Percentiles rank a stretch among this genome's conserved stretches.
Evolutionary conservation across 2,329 filamentous ascomycete species (phyloP).

Genomic region (Ambrosiella cleistominuta): DNA sequence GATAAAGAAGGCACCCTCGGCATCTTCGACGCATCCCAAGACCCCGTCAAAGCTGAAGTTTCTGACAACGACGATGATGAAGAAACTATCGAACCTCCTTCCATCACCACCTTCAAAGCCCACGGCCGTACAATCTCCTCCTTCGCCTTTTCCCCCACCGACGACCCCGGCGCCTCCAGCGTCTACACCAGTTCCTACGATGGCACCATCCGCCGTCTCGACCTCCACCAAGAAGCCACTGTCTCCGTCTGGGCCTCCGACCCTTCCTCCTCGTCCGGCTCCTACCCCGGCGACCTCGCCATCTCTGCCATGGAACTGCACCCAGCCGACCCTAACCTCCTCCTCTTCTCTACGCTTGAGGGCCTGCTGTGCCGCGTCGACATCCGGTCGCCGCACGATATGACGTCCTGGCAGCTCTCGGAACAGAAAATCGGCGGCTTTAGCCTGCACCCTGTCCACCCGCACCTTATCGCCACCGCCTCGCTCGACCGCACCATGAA

Average conservation of each 20-base stretch:
- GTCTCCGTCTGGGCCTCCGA: conserved; percentile 64
- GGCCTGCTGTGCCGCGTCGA: conserved; percentile 72
- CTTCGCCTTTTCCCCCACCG: conserved; percentile 58
- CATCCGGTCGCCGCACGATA: conserved; percentile 18
- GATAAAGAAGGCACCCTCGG: conserved; percentile 87
- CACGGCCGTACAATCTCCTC: conserved; percentile 78
- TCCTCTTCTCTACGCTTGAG: conserved; percentile 77
- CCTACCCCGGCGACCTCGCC: conserved; percentile 53
- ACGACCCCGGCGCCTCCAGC: conserved; percentile 52
- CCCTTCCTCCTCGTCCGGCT: conserved; percentile 45
- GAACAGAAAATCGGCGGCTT: conserved; percentile 97
- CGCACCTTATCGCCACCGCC: conserved; percentile 74
- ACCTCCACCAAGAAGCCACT: conserved; percentile 63
- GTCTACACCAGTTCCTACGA: conserved; percentile 85
- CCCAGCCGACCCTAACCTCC: conserved; percentile 46
- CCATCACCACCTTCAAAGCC: conserved; percentile 78
- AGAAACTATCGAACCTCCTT: conserved; percentile 47
- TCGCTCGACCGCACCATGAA: conserved; percentile 79
- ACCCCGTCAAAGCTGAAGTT: conserved; percentile 25
- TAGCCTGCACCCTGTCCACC: conserved; percentile 58
- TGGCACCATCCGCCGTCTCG: conserved; percentile 72
- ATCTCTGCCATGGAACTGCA: conserved; percentile 75
- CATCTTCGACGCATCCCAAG: conserved; percentile 75
- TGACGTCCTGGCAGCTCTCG: conserved; percentile 44
- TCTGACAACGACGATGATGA: conserved; percentile 47